Evolutionary conservation across 2,329 filamentous ascomycete species (phyloP), one percentile per base, ranked within the genome.

Genomic region (Proliferodiscus dingleyae): DNA sequence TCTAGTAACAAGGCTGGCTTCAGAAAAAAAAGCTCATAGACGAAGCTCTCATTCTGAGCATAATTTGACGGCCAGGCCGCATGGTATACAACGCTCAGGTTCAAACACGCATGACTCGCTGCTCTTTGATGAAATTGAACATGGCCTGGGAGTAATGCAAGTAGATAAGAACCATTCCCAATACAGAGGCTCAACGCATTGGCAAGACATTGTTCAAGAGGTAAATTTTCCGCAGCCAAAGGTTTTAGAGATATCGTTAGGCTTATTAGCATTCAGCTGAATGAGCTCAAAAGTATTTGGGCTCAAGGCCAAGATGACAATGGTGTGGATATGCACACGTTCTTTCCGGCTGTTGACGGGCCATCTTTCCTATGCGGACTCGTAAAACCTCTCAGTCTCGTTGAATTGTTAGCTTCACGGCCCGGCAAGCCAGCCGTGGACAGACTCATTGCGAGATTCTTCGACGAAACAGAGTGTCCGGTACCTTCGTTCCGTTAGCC

Each of bases 241-340:
- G 62, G 15, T 9, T 11, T 29, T 13, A 30, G 26, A 28, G 26
- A 13, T n/a, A n/a, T 13, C 5, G 7, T 7, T 32, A 11, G 24
- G 13, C 29, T 32, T 10, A 32, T n/a, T 7, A 32, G 15, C 13
- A 22, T 10, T 8, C 10, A 37, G 54, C 30, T 56, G 11, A 47
- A 50, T 19, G 52, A 55, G 28, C 45, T 57, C 28, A 57, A 55
- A 29, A 70, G 70, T 16, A 79, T 77, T 30, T 88, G 95, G 68
- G 90, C 89, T 64, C 89, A 93, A 61, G 88, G 95, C 53, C 76
- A 90, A 51, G 87, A 93, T 60, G 81, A 81, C 47, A 87, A 89
- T 57, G 80, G 87, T 54, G 80, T 85, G 57, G 83, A 81, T 57
- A 80, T 93, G 34, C 77, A 83, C 62, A 78, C 78, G 30, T 79